A percentile compares a stretch with the other conserved stretches of the same genome.
phyloP scores from a whole-genome alignment of 2,329 filamentous ascomycete genomes.

The Colletotrichum tanaceti region DNA sequence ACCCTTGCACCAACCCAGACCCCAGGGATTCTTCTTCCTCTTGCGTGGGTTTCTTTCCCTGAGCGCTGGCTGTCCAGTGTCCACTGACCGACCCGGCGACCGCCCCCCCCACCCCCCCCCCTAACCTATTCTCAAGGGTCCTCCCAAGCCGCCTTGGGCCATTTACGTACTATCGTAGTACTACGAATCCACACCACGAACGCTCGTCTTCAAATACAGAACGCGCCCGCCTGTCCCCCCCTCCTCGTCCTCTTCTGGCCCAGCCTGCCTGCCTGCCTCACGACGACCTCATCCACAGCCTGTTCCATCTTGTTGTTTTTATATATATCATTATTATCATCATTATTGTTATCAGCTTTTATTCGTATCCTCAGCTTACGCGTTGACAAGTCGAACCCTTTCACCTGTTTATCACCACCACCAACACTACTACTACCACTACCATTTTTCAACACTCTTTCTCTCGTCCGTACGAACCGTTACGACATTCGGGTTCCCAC shows the following conservation, averaged over 20 bases:
- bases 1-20: conserved; percentile 29
- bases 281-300: conserved; percentile 17
- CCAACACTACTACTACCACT: no score
- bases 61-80: no score
- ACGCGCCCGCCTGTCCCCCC: conserved; percentile 10
- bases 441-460: no score
- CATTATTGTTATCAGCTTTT: not conserved
- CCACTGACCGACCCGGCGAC: conserved; percentile 9
- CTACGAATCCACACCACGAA: conserved; percentile 12
- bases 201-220: conserved; percentile 26
- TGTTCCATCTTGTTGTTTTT: not conserved
- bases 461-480: not conserved
- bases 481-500: not conserved
- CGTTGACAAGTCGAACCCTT: no score
- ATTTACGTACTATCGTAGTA: no score
- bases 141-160: not conserved
- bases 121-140: not conserved
- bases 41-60: conserved; percentile 25
- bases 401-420: no score
- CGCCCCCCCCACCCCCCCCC: not conserved
- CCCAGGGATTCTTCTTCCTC: conserved; percentile 24
- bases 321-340: not conserved
- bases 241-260: not conserved
- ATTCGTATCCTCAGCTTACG: no score
- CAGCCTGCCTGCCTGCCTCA: not conserved